Base-by-base conservation (phyloP, 2,329 filamentous ascomycete genomes). In the Ophiostoma ulmi region DNA sequence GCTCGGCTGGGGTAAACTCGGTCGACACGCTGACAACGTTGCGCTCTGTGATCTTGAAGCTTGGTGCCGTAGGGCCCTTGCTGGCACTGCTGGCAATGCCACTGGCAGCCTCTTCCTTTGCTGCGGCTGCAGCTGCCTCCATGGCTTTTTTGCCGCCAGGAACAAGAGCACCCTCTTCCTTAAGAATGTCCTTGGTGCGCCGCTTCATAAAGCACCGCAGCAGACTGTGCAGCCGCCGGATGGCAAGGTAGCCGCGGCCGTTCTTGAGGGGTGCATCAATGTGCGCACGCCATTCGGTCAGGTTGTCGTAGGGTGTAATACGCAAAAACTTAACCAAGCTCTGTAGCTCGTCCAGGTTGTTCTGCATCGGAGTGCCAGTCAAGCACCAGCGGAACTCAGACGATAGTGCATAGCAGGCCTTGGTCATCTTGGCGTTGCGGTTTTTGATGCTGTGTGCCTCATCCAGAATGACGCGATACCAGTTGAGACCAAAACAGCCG, bases 391-490 rank as follows among this genome's bases (percentile, higher is more conserved):
- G 87, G 76, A 97, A 98, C 78, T 95, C 91, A 26, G 92, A 90
- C 39, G 90, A 85, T 41, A 99, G 81, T 1, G 92, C 92, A 77
- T 90, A 99, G 74, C 92, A 95, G 1, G 95, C 94, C 78, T 97
- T 93, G 1, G 94, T 97, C 58, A 92, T 90, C 80, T 99, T 99
- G 31, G 95, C 93, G 75, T 96, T 97, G 73, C 94, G 90, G 78
- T 99, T 99, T 82, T 99, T 99, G 85, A 99, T 97, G 1, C 92
- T 97, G 79, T 99, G 95, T 0, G 95, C 95, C 81, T 99, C 95
- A 74, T 99, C 95, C 1, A 99, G 85, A 74, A 99, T 94, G 73
- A 97, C 87, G 69, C 95, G 91, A 82, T 95, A 98, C 95, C 95
- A 99, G 76, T 94, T 89, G 6, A 97, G 83, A 13, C 92, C 93